A percentile compares a stretch with the other conserved stretches of the same genome.
Evolutionary conservation across 179 eudicot genomes (phyloP).

Genomic region (Beta macrorhiza): DNA sequence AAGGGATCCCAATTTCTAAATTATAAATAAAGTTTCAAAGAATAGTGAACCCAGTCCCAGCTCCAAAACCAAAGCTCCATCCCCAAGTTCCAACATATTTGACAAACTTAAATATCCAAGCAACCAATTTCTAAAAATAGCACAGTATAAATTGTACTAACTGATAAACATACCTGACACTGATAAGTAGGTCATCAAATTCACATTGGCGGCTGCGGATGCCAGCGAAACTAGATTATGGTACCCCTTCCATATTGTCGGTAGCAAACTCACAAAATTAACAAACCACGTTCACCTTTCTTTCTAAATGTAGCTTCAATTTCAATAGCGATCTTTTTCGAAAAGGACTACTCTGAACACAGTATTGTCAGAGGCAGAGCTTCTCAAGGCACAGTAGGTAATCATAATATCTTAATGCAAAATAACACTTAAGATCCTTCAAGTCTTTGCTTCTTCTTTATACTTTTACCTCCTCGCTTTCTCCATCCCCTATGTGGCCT

Average conservation of each 20-base stretch:
- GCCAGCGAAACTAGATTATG: slow-evolving; percentile 1
- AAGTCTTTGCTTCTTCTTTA: slow-evolving; percentile 5
- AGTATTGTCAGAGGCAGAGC: slow-evolving; percentile 4
- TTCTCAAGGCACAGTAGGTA: not conserved
- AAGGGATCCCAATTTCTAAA: not conserved
- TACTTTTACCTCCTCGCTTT: slow-evolving; percentile 14
- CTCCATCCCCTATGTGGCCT: slow-evolving; percentile 13
- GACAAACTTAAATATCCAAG: not conserved
- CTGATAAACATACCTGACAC: slow-evolving; percentile 14
- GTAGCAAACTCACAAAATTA: slow-evolving; percentile 1
- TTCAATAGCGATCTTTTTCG: not conserved
- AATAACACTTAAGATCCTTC: slow-evolving; percentile 11
- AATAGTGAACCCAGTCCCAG: not conserved
- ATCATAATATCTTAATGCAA: slow-evolving; percentile 12
- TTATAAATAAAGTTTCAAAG: not conserved
- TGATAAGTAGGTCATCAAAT: not conserved
- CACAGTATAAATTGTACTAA: not conserved
- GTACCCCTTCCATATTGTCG: slow-evolving; percentile 2
- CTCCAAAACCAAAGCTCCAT: not conserved
- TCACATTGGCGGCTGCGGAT: not conserved
- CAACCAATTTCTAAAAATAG: not conserved
- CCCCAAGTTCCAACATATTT: not conserved
- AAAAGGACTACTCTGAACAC: slow-evolving; percentile 2
- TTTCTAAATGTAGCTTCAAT: slow-evolving; percentile 1
- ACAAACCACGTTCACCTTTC: slow-evolving; percentile 11